Evolutionary conservation across 2,329 filamentous ascomycete genomes (phyloP).

Genomic region (Trichoderma semiorbis): DNA sequence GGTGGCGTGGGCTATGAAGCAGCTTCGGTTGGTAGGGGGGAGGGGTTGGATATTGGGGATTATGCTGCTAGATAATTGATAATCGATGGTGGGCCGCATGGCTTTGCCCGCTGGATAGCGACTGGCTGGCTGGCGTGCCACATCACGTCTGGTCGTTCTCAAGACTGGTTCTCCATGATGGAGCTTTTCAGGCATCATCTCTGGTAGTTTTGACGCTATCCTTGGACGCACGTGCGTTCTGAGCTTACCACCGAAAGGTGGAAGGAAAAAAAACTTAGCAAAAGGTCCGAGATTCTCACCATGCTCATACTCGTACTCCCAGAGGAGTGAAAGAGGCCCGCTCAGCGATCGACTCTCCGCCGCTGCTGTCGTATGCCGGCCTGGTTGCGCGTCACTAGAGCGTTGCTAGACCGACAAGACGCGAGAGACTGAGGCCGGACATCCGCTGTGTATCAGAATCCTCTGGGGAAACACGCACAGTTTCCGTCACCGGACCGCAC

Average conservation of each 20-base stretch:
- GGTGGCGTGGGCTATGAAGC: slow-evolving; percentile 3
- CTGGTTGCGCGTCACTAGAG: slow-evolving; percentile 14
- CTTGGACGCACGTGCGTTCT: slow-evolving; percentile 3
- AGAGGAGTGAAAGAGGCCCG: slow-evolving; percentile 11
- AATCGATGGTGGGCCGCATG: slow-evolving; percentile 9
- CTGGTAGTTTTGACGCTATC: neutral
- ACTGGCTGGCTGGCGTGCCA: slow-evolving; percentile 11
- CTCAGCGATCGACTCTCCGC: slow-evolving; percentile 15
- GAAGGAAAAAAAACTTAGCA: neutral
- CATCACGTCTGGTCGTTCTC: slow-evolving; percentile 1
- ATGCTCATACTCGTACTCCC: slow-evolving; percentile 17
- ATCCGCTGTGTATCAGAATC: neutral
- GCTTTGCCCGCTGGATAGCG: slow-evolving; percentile 11
- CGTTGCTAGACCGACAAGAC: slow-evolving; percentile 12
- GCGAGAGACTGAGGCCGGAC: neutral
- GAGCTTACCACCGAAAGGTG: neutral
- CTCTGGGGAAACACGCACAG: neutral
- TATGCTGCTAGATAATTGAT: neutral
- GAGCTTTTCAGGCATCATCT: slow-evolving; percentile 16
- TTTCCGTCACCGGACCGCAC: slow-evolving; percentile 17
- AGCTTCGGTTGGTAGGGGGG: neutral
- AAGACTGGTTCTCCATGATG: neutral
- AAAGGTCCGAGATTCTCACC: slow-evolving; percentile 6
- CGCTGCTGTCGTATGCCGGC: slow-evolving; percentile 5
- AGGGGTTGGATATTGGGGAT: neutral